Evolutionary conservation across 176 grass and related monocot species (phyloP), one percentile per base, ranked within the genome.

Genomic region (Panicum miliaceum): DNA sequence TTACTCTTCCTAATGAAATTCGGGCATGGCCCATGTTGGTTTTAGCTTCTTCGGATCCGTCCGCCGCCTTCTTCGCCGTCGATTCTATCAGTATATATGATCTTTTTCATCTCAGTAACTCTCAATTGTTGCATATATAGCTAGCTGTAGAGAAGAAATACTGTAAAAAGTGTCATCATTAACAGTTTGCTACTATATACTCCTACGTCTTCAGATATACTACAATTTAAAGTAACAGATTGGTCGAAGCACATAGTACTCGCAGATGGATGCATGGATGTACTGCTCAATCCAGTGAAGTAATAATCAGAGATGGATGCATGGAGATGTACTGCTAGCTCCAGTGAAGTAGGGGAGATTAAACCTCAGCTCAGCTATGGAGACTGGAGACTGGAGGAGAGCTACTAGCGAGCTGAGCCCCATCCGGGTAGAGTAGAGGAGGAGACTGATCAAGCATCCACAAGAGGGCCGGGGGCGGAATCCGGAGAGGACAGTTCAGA

Each of bases 401-500:
- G n/a, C n/a, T n/a, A n/a, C 16, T 11, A 14, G 13, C 0, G 3
- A 12, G 3, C 11, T 79, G 61, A 51, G 34, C 63, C 63, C 56
- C 64, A 56, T 68, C 47, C 1, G 34, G 78, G 63, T 23, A 68
- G 45, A 50, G 63, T 23, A 68, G 45, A 50, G 54, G 73, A 50
- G 54, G 73, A 16, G 71, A 61, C 64, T 76, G 20, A 71, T 32
- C 29, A 32, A 32, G 29, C 29, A 32, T 35, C 78, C 80, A 85
- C 69, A 50, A 37, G 64, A 71, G 81, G 72, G 15, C 27, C 27
- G 77, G 56, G 48, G 56, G 42, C 4, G 84, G 84, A 71, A 86
- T 78, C 66, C 46, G 89, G 84, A 86, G 27, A 86, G 79, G 89
- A 87, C 89, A 71, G 78, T 86, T 86, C 79, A 82, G 73, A 82